Base-by-base conservation (phyloP, 2,329 filamentous ascomycete species). In the Dothistroma pini region DNA sequence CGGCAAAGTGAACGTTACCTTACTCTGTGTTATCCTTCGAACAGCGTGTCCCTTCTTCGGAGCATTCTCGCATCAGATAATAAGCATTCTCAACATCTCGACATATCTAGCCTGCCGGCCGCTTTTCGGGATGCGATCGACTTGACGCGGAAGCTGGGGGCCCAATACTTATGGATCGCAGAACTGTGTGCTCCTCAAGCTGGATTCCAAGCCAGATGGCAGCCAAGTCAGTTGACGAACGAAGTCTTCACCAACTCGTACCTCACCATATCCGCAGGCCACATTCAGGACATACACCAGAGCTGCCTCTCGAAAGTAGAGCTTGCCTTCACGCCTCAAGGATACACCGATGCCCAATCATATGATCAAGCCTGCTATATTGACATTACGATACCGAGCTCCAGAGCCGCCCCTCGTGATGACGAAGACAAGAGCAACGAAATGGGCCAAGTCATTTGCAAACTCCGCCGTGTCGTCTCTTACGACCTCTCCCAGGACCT, bases 81-180 rank as follows among this genome's bases (percentile, higher is more conserved):
- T 4, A 16, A 38, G 34, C 34, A 38, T 10, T 44, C 38, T 44
- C 25, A 29, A 29, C 25, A 29, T 29, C 16, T 44, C 12, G 16
- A 44, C 7, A n/a, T 44, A n/a, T 16, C 38, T 16, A n/a, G 12
- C n/a, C 16, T 44, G 38, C 38, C 38, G 7, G 38, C 38, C 1
- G 54, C 54, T 3, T 62, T 62, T 29, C 52, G 35, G 21, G 59
- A 64, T 25, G 56, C 59, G 1, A 51, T 57, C 4, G 14, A 21
- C 10, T 31, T 62, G 8, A 35, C n/a, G 5, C 8, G 21, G n/a
- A 14, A 16, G 6, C 48, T 62, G 7, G 56, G 32, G 6, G 12
- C 57, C 21, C 35, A 49, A 14, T 48, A 57, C 35, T 19, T 64
- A 7, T 64, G 62, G 59, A 61, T 64, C 14, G 59, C 62, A 19